Evolutionary conservation across 1,139 yeast species (phyloP), one percentile per base, ranked within the genome.

Genomic region (Groenewaldozyma auringiensis): DNA sequence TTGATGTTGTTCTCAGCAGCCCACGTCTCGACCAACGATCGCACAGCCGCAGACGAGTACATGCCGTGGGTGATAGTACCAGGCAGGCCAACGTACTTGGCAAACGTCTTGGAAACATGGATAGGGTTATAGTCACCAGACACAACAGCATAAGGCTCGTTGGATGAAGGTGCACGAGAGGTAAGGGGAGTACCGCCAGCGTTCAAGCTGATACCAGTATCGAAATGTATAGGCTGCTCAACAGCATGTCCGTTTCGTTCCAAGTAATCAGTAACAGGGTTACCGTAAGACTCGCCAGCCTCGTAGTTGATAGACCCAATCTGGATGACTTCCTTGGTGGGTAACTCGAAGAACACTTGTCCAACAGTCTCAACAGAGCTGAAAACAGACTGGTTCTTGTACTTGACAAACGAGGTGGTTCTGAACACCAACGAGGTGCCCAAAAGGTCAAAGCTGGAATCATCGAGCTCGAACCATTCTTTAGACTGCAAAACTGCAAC

Each of bases 61-160:
- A 92, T 92, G 64, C 99, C 99, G 63, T 94, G 98, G 34, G 98
- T 92, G 61, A 92, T 92, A 37, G 97, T 92, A 57, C 98, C 98
- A 52, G 96, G 96, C 62, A 92, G 76, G 61, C 81, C 81, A 47
- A 96, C 97, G 64, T 92, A 92, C 53, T 81, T 76, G 50, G 98
- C 92, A 69, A 92, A 92, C 43, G 88, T 94, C 66, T 95, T 83
- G 35, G 95, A 85, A 54, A 92, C 98, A 66, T 92, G 99, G 59
- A 92, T 92, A 55, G 99, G 98, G 69, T 92, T 92, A 79, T 79
- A 89, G 67, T 92, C 99, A 64, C 98, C 97, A 53, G 98, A 92
- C 39, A 92, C 96, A 62, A 81, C 85, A 53, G 96, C 98, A 64
- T 94, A 94, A 39, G 95, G 88, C 70, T 88, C 97, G 67, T 92